Percentiles rank a stretch among this genome's conserved stretches.
Conservation (phyloP, 2,329 filamentous ascomycete genomes). For the Cadophora sp. region DNA sequence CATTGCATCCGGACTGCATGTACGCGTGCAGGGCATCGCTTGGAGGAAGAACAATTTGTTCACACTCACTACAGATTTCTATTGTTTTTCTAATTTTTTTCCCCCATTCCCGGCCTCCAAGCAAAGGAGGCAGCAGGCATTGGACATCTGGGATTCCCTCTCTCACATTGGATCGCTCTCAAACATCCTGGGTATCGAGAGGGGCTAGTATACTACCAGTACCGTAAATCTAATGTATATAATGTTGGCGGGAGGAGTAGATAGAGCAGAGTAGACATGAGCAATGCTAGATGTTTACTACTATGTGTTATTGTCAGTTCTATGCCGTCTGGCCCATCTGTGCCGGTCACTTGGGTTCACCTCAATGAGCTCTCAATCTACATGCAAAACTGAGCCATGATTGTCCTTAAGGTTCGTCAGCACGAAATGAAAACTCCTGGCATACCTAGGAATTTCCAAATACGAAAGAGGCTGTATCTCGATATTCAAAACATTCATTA, state of each 20-base stretch:
- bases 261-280: conserved; percentile 3
- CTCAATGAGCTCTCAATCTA: too few species aligned
- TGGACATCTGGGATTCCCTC: background rate
- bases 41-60: background rate
- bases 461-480: too few species aligned
- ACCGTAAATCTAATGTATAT: conserved; percentile 19
- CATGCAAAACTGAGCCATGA: too few species aligned
- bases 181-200: background rate
- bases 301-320: background rate
- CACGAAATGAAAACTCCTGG: too few species aligned
- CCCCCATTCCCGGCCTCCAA: too few species aligned
- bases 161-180: background rate
- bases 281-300: conserved; percentile 1
- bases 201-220: background rate
- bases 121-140: background rate
- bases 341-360: background rate
- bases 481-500: too few species aligned
- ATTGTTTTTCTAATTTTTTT: background rate
- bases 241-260: background rate
- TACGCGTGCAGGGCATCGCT: conserved; percentile 12
- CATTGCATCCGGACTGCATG: conserved; percentile 12
- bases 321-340: background rate
- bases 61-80: background rate
- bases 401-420: too few species aligned
- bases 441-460: too few species aligned